phyloP scores from a whole-genome alignment of 108 stramenopile genomes.

The Mediolabrus comicus region DNA sequence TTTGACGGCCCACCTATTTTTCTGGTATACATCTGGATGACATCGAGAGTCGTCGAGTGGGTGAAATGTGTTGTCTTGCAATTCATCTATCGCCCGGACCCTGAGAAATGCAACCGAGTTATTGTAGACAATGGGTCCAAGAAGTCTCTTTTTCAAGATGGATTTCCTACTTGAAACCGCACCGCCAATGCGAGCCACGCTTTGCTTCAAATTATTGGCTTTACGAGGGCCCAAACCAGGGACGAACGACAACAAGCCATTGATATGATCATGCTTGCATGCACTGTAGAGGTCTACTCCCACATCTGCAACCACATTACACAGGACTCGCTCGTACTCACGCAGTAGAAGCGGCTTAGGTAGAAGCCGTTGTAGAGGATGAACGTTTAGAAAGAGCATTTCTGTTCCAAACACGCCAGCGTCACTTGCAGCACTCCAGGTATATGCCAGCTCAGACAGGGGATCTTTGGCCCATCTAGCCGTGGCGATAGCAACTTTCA shows the following conservation, averaged over 20 bases:
- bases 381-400: conserved; percentile 87
- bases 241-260: conserved; percentile 84
- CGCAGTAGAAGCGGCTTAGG: conserved; percentile 75
- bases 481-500: conserved; percentile 80
- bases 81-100: conserved; percentile 64
- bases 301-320: conserved; percentile 77
- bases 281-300: conserved; percentile 90
- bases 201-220: conserved; percentile 85
- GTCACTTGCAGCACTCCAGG: conserved; percentile 90
- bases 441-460: conserved; percentile 79
- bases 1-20: conserved; percentile 85
- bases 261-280: conserved; percentile 70
- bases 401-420: conserved; percentile 83
- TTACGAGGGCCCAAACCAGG: conserved; percentile 94
- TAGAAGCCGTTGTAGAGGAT: conserved; percentile 86
- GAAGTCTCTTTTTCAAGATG: conserved; percentile 65
- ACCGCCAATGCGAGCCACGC: conserved; percentile 64
- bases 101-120: conserved; percentile 90
- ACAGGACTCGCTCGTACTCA: conserved; percentile 82
- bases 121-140: conserved; percentile 87
- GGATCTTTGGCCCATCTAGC: conserved; percentile 89
- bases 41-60: conserved; percentile 89
- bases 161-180: conserved; percentile 60
- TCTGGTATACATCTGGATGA: conserved; percentile 85
- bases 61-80: conserved; percentile 64